Conservation (phyloP, 2,329 filamentous ascomycete species). For the Aspergillus luchuensis region DNA sequence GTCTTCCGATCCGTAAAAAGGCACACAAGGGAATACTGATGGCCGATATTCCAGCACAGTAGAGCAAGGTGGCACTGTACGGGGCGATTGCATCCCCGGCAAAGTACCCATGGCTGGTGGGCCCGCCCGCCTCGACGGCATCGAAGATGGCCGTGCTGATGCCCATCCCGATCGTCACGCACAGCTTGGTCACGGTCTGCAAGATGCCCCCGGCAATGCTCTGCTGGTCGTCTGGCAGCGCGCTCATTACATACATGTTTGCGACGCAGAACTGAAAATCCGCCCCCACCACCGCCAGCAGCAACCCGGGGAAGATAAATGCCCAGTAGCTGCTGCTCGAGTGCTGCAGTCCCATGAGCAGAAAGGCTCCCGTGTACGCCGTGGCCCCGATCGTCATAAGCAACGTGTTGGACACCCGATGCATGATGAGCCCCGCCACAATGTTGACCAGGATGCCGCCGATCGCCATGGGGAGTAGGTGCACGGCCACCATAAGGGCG, state of each 20-base stretch:
- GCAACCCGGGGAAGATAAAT: slow-evolving; percentile 63
- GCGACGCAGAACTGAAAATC: slow-evolving; percentile 72
- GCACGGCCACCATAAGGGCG: slow-evolving; percentile 62
- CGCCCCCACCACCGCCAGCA: slow-evolving; percentile 65
- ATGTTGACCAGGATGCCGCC: slow-evolving; percentile 65
- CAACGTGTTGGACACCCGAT: slow-evolving; percentile 65
- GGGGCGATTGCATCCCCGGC: background rate
- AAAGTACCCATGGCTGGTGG: slow-evolving; percentile 3
- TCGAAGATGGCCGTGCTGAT: slow-evolving; percentile 54
- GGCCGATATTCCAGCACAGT: background rate
- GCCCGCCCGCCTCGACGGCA: background rate
- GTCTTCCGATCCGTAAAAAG: slow-evolving; percentile 1
- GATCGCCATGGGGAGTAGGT: slow-evolving; percentile 66
- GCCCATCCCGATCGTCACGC: slow-evolving; percentile 52
- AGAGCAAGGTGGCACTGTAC: slow-evolving; percentile 3
- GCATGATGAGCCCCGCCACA: slow-evolving; percentile 62
- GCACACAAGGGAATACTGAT: slow-evolving; percentile 2
- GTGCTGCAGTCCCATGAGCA: slow-evolving; percentile 59
- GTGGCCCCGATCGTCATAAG: slow-evolving; percentile 58
- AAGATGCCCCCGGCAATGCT: slow-evolving; percentile 69
- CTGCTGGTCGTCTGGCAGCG: slow-evolving; percentile 63
- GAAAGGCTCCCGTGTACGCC: slow-evolving; percentile 47
- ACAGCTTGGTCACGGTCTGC: slow-evolving; percentile 65
- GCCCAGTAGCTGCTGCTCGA: slow-evolving; percentile 63
- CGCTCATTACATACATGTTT: slow-evolving; percentile 72